Base-by-base conservation (phyloP, 352 stramenopile species). In the Pilasporangium apinafurcum region DNA sequence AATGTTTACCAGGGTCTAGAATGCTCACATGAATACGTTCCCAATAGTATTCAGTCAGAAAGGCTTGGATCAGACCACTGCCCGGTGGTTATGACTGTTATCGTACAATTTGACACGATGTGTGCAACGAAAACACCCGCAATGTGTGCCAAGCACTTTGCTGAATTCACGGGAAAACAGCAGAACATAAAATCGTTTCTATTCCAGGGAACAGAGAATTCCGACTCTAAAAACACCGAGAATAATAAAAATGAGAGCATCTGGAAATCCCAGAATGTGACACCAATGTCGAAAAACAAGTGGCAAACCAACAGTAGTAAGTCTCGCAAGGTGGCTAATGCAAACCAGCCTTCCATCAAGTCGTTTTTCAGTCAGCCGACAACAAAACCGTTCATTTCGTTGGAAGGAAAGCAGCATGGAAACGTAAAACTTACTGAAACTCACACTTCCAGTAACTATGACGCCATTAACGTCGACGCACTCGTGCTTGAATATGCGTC, bases 31-130 rank as follows among this genome's bases (percentile, higher is more conserved):
- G 28, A 17, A n/a, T 42, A 16, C 14, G 12, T 5, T 25, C 37
- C 28, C 17, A 27, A 10, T 37, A 81, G 69, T 36, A 65, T 85
- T 31, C 60, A 89, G 29, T 49, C 68, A 30, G 59, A 76, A 14
- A 74, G 69, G 17, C 30, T 75, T 14, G 81, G 81, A 25, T 93
- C 81, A 0, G 81, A 93, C 48, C 81, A 93, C 37, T 93, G 81
- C 33, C 78, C 81, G n/a, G 81, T 91, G 10, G 34, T 70, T 8
- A 62, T 82, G 40, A 62, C 56, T 21, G 61, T 57, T 17, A 46
- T 59, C 13, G 53, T 85, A 12, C 56, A 75, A 18, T 37, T 83
- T 4, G 35, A 68, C 22, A 16, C 37, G 8, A 33, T 22, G 22
- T 29, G 39, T 7, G 28, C 32, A 5, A 40, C 9, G 8, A 71